Evolutionary conservation across 192 early-diverging fungal genomes (phyloP), one percentile per base, ranked within the genome.

Genomic region (Bifiguratus adelaidae): DNA sequence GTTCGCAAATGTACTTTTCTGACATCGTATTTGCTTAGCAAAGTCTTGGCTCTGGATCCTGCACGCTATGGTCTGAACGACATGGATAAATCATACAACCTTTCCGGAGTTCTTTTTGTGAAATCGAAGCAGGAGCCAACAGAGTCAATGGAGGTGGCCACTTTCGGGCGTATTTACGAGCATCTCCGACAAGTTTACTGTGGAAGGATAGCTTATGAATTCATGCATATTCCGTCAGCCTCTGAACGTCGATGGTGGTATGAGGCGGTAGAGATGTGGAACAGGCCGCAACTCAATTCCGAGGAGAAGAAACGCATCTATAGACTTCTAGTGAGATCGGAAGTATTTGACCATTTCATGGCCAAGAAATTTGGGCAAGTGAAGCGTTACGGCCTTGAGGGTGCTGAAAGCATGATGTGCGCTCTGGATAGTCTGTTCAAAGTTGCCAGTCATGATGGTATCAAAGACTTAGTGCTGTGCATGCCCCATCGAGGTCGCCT

Each of bases 401-500:
- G 95, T 20, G 90, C 89, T 23, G 95, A 97, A 63, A 88, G 84
- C 49, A 94, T 94, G 77, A 94, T 95, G 79, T 78, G 84, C 12
- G 85, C 85, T 7, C 66, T 97, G 15, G 89, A 97, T 60, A 71
- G 79, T 52, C 58, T 95, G n/a, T 92, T 95, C 60, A 65, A 72
- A 41, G 67, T 80, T 8, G 74, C 86, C 7, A 63, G 63, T n/a
- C 70, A 77, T 48, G 57, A 76, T 74, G 58, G 30, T 22, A 61
- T 93, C 13, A 67, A 75, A n/a, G 86, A 95, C 27, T 74, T 81
- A n/a, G 78, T 95, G 6, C 50, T 97, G 24, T 84, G 94, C 36
- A 97, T 97, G 94, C 92, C 92, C 3, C 95, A 97, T 58, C 86
- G 95, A 30, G 95, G 95, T 37, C 77, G 95, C 43, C 77, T 97